Evolutionary conservation across 805 yeast species (phyloP).

Genomic region (Wickerhamomyces hampshirensis): DNA sequence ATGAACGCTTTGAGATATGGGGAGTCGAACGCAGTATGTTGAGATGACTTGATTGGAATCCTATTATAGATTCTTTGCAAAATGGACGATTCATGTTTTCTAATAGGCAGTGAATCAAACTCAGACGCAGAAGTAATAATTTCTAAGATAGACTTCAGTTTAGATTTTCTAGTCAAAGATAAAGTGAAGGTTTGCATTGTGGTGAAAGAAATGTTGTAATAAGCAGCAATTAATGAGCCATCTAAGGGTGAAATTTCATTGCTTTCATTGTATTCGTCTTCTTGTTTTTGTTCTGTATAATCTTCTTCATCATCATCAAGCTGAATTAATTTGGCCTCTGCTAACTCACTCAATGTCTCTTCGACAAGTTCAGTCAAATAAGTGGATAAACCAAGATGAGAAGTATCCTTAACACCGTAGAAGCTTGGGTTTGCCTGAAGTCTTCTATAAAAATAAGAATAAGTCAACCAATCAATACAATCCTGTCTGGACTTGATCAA

Average conservation of each 20-base stretch:
- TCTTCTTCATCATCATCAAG: slow-evolving; percentile 37
- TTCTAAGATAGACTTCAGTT: slow-evolving; percentile 58
- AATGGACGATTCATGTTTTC: slow-evolving; percentile 51
- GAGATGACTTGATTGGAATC: slow-evolving; percentile 56
- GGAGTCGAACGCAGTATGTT: slow-evolving; percentile 31
- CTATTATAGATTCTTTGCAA: slow-evolving; percentile 49
- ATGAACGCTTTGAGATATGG: slow-evolving; percentile 69
- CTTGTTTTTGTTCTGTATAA: slow-evolving; percentile 28
- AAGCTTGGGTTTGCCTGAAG: slow-evolving; percentile 80
- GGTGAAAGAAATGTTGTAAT: slow-evolving; percentile 57
- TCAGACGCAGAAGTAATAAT: slow-evolving; percentile 65
- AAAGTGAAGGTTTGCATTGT: slow-evolving; percentile 60
- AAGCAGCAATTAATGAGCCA: slow-evolving; percentile 71
- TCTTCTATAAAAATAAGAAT: slow-evolving; percentile 76
- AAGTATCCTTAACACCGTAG: slow-evolving; percentile 68
- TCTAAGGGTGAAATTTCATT: slow-evolving; percentile 52
- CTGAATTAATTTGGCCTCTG: slow-evolving; percentile 58
- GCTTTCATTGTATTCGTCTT: slow-evolving; percentile 23
- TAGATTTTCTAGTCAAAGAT: slow-evolving; percentile 50
- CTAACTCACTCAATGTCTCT: slow-evolving; percentile 56
- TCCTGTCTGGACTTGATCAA: slow-evolving; percentile 69
- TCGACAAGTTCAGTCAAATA: slow-evolving; percentile 84
- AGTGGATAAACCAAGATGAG: slow-evolving; percentile 70
- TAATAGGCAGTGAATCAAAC: slow-evolving; percentile 60
- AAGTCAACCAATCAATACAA: slow-evolving; percentile 88